These are phyloP conservation scores for Scheffersomyces cryptocercus DNA, from an alignment of 1,139 yeast species.

Conservation along the genomic window DNA sequence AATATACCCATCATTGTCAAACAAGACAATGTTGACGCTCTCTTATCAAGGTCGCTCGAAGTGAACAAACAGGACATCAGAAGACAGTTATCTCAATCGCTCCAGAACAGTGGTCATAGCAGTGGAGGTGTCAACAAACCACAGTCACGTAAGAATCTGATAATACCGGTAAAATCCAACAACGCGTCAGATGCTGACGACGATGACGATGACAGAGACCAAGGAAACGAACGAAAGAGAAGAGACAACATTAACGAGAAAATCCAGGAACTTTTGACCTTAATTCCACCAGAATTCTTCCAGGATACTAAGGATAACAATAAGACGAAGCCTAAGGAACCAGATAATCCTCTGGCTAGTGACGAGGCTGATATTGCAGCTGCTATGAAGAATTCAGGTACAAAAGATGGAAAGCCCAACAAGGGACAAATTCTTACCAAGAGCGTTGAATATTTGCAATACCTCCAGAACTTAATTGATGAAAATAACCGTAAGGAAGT, in stretches of 20 bases:
- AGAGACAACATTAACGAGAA: slow-evolving; percentile 88
- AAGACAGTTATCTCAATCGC: slow-evolving; percentile 44
- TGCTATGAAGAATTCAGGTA: slow-evolving; percentile 55
- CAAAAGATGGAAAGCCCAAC: slow-evolving; percentile 88
- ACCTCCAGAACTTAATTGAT: slow-evolving; percentile 75
- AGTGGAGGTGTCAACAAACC: slow-evolving; percentile 45
- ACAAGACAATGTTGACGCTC: slow-evolving; percentile 29
- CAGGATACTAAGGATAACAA: slow-evolving; percentile 19
- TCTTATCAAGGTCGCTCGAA: slow-evolving; percentile 29
- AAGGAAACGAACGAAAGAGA: slow-evolving; percentile 62
- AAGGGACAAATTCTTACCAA: slow-evolving; percentile 88
- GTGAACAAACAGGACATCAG: slow-evolving; percentile 31
- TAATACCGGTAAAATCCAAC: slow-evolving; percentile 29
- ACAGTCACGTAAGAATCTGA: slow-evolving; percentile 40
- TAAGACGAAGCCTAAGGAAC: slow-evolving; percentile 6
- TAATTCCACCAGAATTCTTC: slow-evolving; percentile 68
- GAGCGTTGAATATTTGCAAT: slow-evolving; percentile 80
- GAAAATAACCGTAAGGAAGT: slow-evolving; percentile 76
- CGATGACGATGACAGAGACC: slow-evolving; percentile 36
- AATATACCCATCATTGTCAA: slow-evolving; percentile 32
- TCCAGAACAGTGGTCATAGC: slow-evolving; percentile 22
- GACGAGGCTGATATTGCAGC: slow-evolving; percentile 27
- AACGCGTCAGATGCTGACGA: slow-evolving; percentile 33
- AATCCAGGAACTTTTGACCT: slow-evolving; percentile 73
- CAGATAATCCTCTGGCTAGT: slow-evolving; percentile 7